Evolutionary conservation across 257 asterid genomes (phyloP).

Genomic region (Orobanche coerulescens): DNA sequence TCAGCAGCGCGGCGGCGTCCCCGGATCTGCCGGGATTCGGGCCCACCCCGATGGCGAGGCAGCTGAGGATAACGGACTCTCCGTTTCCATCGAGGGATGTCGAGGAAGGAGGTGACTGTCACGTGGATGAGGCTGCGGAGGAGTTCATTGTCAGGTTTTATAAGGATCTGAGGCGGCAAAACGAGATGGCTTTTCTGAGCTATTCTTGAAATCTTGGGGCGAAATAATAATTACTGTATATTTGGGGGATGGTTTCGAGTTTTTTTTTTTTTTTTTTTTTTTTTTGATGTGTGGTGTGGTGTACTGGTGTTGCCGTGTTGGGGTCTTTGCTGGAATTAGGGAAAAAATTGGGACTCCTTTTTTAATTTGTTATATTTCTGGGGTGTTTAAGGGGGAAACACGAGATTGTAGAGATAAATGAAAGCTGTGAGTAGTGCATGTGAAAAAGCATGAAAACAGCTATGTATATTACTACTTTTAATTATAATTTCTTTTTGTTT

Average conservation of each 20-base stretch:
- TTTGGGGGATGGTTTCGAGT: background rate
- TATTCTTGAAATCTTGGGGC: constrained; percentile 20
- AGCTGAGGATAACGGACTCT: constrained; percentile 64
- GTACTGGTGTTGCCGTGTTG: constrained; percentile 9
- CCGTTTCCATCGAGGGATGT: constrained; percentile 41
- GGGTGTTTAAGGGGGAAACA: too few species aligned
- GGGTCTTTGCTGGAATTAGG: constrained; percentile 18
- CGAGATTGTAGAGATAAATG: constrained; percentile 6
- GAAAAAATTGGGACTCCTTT: too few species aligned
- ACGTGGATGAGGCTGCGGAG: constrained; percentile 62
- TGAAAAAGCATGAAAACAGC: constrained; percentile 24
- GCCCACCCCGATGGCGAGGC: constrained; percentile 64
- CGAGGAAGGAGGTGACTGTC: constrained; percentile 25
- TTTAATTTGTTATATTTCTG: too few species aligned
- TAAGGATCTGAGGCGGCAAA: constrained; percentile 45
- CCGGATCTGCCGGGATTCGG: constrained; percentile 75
- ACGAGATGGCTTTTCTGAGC: constrained; percentile 16
- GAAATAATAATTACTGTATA: background rate
- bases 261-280: constrained; percentile 1
- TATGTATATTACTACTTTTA: background rate
- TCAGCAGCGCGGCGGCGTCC: constrained; percentile 41
- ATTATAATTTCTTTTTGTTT: background rate
- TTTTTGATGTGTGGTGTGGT: constrained; percentile 19
- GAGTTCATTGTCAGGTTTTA: constrained; percentile 51
- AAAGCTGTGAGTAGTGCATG: constrained; percentile 25